phyloP scores from a whole-genome alignment of 1,284 basidiomycete genomes.

The Microbotryum silenes-acaulis region DNA sequence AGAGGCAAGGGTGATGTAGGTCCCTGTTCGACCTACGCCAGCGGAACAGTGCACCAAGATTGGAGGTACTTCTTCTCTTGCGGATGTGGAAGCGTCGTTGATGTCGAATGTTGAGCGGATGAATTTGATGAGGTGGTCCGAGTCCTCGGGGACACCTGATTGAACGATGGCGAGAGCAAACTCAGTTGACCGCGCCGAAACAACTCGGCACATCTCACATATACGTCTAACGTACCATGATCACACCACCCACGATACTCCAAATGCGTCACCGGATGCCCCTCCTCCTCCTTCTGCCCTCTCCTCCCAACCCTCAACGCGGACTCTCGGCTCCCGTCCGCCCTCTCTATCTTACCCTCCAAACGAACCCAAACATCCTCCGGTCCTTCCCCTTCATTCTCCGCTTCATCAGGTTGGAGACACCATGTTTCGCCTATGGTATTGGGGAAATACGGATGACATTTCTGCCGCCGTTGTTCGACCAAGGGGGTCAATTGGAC shows the following conservation, averaged over 20 bases:
- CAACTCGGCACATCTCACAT: too few relatives aligned
- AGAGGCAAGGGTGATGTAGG: slow-evolving; percentile 56
- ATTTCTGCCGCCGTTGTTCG: slow-evolving; percentile 61
- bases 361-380: slow-evolving; percentile 27
- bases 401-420: slow-evolving; percentile 50
- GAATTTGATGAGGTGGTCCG: slow-evolving; percentile 20
- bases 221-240: slow-evolving; percentile 10
- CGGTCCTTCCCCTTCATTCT: slow-evolving; percentile 49
- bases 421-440: slow-evolving; percentile 51
- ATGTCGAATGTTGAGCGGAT: slow-evolving; percentile 15
- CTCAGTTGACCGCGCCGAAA: background rate
- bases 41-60: slow-evolving; percentile 67
- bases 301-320: slow-evolving; percentile 17
- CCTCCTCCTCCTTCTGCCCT: slow-evolving; percentile 8
- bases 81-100: background rate
- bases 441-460: slow-evolving; percentile 63
- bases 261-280: slow-evolving; percentile 27
- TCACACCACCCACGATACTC: slow-evolving; percentile 33
- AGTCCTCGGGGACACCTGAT: slow-evolving; percentile 29
- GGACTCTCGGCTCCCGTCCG: slow-evolving; percentile 29
- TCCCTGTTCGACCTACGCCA: slow-evolving; percentile 46
- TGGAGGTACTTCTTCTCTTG: slow-evolving; percentile 42
- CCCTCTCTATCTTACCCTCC: slow-evolving; percentile 47
- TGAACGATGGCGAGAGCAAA: background rate
- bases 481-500: slow-evolving; percentile 66